Base-by-base conservation (phyloP, 2,329 filamentous ascomycete species). In the Xylaria sp. region DNA sequence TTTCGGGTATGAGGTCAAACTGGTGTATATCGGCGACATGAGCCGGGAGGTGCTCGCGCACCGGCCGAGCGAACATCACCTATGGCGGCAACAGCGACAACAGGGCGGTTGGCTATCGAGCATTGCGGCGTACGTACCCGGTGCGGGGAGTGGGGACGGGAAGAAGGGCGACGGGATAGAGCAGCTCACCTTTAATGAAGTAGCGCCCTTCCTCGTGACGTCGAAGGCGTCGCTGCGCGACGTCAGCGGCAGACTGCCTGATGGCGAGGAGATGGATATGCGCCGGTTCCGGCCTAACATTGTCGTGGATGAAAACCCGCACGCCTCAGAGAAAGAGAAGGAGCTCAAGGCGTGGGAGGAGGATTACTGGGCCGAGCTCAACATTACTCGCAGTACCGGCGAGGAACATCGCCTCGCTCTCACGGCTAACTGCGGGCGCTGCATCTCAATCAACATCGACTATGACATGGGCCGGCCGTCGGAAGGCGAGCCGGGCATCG, bases 221-320 rank as follows among this genome's bases (percentile, higher is more conserved):
- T 92, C 90, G 0, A 84, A 89, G 68, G 85, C 88, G 2, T 96
- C 92, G 0, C 84, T 94, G n/a, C 80, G 83, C 23, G 85, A 92
- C 72, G 86, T 97, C 55, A 88, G 86, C 39, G 76, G 77, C 6
- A 84, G 89, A 4, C 78, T 93, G 6, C 80, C 84, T 0, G 81
- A 80, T 13, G 78, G 84, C 34, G 75, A 80, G 23, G 72, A 72
- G 1, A 85, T 91, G 80, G 89, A 90, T 61, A 87, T 91, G 76
- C 85, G 85, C 45, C 91, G 91, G 73, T 92, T 93, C 78, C 87
- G 92, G 41, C 90, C 91, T 0, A 94, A 93, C 76, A 86, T 94
- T 55, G 88, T 94, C 1, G 79, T 93, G 1, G 85, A 88, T 2
- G 84, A 86, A 4, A n/a, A 41, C 41, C 56, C 48, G 50, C 32